Percentiles rank a stretch among this genome's conserved stretches.
Conservation (phyloP, 73 alveolate species). For the Paramecium sonneborni region DNA sequence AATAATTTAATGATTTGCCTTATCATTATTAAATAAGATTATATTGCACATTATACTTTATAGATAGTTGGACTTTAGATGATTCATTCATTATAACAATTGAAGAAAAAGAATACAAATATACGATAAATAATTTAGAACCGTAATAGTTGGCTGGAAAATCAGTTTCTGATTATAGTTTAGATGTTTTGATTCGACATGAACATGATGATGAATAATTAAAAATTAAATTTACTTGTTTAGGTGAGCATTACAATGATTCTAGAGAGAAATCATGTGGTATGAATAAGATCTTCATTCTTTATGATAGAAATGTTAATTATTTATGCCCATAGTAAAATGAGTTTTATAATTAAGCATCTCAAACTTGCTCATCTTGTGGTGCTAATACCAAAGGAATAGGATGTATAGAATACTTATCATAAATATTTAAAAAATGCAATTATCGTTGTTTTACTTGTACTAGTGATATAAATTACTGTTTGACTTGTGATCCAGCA, state of each 20-base stretch:
- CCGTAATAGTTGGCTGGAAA: neutral
- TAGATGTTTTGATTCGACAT: neutral
- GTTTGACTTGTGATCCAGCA: neutral
- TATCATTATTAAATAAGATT: slow-evolving; percentile 7
- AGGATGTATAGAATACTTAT: neutral
- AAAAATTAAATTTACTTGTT: neutral
- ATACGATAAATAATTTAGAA: neutral
- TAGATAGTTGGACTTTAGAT: neutral
- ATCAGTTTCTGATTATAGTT: neutral
- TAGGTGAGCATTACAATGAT: neutral
- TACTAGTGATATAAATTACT: neutral
- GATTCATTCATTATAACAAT: neutral
- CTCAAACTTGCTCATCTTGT: neutral
- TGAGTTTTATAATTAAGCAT: neutral
- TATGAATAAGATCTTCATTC: neutral
- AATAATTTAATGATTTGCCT: neutral
- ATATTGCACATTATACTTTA: neutral
- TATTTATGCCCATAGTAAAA: neutral
- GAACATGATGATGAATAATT: neutral
- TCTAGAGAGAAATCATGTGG: neutral
- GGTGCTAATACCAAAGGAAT: neutral
- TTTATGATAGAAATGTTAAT: neutral
- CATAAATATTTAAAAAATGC: neutral
- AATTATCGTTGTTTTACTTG: neutral
- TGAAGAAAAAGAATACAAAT: neutral